Base-by-base conservation (phyloP, 23 red algal genomes). In the Gracilariopsis chorda region DNA sequence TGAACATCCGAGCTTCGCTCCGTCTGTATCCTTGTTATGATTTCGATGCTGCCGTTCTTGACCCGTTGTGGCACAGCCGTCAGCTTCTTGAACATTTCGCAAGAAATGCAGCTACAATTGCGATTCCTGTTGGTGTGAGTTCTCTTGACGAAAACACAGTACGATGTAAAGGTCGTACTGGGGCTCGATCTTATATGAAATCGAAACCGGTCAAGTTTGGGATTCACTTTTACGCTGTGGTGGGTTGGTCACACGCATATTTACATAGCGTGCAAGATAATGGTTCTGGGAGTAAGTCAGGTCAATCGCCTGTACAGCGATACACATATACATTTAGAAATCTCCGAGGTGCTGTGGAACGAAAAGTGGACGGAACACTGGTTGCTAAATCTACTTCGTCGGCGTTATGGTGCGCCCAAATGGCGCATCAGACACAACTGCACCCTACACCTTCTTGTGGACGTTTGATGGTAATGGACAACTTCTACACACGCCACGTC, bases 131-230 rank as follows among this genome's bases (percentile, higher is more conserved):
- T 24, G 71, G 71, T 3, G 71, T 77, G 37, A 77, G 71, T 20
- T 77, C 71, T 4, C 27, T 48, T 3, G 71, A 77, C 47, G 71
- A 77, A 21, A 77, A 77, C 27, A 77, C 5, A 51, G 21, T 77
- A 5, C 6, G 47, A 13, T 77, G 36, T 7, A 46, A 77, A 33
- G 47, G 34, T 28, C 4, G 71, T 10, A 77, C 71, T 4, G 35
- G 35, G 3, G 39, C 34, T 13, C 35, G 47, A 6, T 51, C 71
- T 4, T 77, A 77, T 21, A 77, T 77, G 23, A 73, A 73, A n/a
- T 73, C 67, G 20, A 73, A 73, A 33, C 67, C 67, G 20, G 67
- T 73, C 7, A 45, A 77, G 40, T 77, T 77, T 30, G 71, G 71
- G 10, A 77, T 77, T 29, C 71, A 40, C n/a, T 48, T 48, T 52